Percentiles rank a stretch among this genome's conserved stretches.
Evolutionary conservation across 345 rosid genomes (phyloP).

Genomic region (Camelina sativa): DNA sequence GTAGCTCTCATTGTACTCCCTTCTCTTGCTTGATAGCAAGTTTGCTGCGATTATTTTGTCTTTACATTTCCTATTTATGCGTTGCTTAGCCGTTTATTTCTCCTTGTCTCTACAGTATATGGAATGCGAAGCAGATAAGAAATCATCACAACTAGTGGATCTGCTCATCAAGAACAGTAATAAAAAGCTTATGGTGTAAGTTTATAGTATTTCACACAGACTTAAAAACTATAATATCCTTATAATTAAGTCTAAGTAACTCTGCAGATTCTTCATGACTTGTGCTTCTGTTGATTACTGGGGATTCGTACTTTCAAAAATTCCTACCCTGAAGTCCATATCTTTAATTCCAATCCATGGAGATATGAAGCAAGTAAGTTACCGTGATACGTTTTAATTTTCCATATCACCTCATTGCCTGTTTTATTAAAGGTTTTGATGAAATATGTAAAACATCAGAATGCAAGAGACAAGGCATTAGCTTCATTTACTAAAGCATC

Average conservation of each 20-base stretch:
- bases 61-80: background rate
- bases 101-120: slow-evolving; percentile 63
- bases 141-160: slow-evolving; percentile 82
- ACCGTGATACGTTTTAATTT: background rate
- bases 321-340: slow-evolving; percentile 63
- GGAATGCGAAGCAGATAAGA: slow-evolving; percentile 87
- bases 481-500: slow-evolving; percentile 77
- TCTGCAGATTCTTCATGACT: slow-evolving; percentile 89
- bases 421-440: slow-evolving; percentile 32
- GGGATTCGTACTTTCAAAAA: slow-evolving; percentile 80
- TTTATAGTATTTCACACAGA: slow-evolving; percentile 27
- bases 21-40: background rate
- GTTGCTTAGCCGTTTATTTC: slow-evolving; percentile 12
- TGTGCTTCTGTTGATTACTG: slow-evolving; percentile 97
- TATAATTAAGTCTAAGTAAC: slow-evolving; percentile 3
- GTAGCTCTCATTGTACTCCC: background rate
- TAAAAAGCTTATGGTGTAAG: slow-evolving; percentile 86
- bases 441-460: slow-evolving; percentile 44
- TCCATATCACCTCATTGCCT: slow-evolving; percentile 5
- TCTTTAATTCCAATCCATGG: slow-evolving; percentile 87
- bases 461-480: slow-evolving; percentile 80
- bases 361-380: slow-evolving; percentile 85
- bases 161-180: slow-evolving; percentile 66
- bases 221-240: slow-evolving; percentile 1
- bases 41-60: background rate